Evolutionary conservation across 1,284 basidiomycete species (phyloP).

Genomic region (Puccinia novopanici): DNA sequence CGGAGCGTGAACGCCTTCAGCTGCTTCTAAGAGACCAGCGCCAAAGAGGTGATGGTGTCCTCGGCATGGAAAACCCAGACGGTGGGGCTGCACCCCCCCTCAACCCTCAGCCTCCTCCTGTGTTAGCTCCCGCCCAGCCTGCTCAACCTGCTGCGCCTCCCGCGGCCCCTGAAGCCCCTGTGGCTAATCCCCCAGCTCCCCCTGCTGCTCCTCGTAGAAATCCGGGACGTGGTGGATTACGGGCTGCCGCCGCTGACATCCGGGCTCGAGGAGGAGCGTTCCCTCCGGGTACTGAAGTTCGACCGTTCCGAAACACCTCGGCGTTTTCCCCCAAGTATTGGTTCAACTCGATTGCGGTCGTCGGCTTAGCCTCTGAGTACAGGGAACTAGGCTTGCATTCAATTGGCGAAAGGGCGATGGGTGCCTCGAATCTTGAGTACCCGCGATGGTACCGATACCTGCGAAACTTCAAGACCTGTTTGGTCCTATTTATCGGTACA

Average conservation of each 20-base stretch:
- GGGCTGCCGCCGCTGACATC: conserved; percentile 51
- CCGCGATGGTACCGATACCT: conserved; percentile 47
- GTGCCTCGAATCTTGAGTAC: conserved; percentile 51
- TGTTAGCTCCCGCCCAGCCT: background rate
- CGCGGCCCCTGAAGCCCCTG: conserved; percentile 5
- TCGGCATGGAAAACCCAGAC: conserved; percentile 12
- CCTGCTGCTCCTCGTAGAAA: conserved; percentile 14
- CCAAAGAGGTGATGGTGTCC: conserved; percentile 8
- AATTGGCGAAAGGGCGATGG: conserved; percentile 33
- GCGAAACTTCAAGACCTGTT: conserved; percentile 49
- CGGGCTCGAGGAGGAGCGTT: conserved; percentile 51
- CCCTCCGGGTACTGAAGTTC: conserved; percentile 43
- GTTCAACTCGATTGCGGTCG: conserved; percentile 56
- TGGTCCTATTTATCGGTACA: conserved; percentile 56
- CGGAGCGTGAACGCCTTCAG: conserved; percentile 37
- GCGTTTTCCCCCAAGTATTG: conserved; percentile 56
- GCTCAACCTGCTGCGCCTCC: conserved; percentile 23
- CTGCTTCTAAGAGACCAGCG: conserved; percentile 31
- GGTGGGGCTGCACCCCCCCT: background rate
- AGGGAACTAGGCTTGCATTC: conserved; percentile 56
- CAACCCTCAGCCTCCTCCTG: conserved; percentile 19
- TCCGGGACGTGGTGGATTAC: conserved; percentile 22
- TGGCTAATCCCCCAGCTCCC: conserved; percentile 11
- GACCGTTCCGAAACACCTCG: conserved; percentile 50
- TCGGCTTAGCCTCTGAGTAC: conserved; percentile 56